Percentiles rank a stretch among this genome's conserved stretches.
These are phyloP conservation scores for Tausonia pullulans DNA, from an alignment of 1,284 basidiomycete genomes.

Conservation along the genomic window DNA sequence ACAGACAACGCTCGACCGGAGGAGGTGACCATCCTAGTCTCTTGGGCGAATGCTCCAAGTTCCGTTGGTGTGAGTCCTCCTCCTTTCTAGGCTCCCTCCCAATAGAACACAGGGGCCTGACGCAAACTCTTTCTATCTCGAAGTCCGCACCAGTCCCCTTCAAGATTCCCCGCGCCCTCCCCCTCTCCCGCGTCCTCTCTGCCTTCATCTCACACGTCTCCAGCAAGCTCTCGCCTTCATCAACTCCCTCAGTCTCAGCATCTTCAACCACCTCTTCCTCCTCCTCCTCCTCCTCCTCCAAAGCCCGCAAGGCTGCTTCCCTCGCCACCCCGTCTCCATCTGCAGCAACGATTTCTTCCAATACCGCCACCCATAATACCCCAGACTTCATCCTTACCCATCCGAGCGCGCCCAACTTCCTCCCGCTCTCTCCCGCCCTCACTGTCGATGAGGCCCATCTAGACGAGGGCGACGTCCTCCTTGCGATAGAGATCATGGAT, in stretches of 20 bases:
- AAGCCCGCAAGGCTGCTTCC: background rate
- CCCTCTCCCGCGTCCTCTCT: too few relatives aligned
- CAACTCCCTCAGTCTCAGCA: background rate
- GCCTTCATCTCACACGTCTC: too few relatives aligned
- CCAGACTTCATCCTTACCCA: background rate
- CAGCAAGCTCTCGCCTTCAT: too few relatives aligned
- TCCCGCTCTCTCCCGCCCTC: constrained; percentile 50
- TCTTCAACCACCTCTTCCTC: background rate
- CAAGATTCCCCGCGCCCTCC: too few relatives aligned
- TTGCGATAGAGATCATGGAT: constrained; percentile 75
- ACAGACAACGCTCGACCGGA: too few relatives aligned
- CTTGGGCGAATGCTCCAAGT: too few relatives aligned
- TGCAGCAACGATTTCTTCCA: background rate
- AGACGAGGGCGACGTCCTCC: constrained; percentile 70
- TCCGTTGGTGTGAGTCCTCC: too few relatives aligned
- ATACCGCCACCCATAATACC: constrained; percentile 1
- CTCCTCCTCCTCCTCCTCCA: background rate
- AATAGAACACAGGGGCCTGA: too few relatives aligned
- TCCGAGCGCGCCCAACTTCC: constrained; percentile 8
- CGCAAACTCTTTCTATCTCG: too few relatives aligned
- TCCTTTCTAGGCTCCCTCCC: too few relatives aligned
- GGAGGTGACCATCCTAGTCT: too few relatives aligned
- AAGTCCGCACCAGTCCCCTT: too few relatives aligned
- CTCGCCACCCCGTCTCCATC: background rate
- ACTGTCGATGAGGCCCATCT: constrained; percentile 72